phyloP scores from a whole-genome alignment of 2,329 filamentous ascomycete genomes.

The Neonectria neomacrospora region DNA sequence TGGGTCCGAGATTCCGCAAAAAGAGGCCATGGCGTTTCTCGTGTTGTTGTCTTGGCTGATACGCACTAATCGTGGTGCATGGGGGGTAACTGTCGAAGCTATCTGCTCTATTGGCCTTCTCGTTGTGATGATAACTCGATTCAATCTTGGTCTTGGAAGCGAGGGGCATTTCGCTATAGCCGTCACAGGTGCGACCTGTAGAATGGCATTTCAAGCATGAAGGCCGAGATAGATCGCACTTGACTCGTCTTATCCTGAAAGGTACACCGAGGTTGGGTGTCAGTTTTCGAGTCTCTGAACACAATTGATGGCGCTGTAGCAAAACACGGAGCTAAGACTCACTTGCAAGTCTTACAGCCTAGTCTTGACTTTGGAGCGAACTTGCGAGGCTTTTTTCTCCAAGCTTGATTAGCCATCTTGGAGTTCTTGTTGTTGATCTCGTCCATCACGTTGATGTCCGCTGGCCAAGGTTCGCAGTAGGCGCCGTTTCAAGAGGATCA shows the following conservation, averaged over 20 bases:
- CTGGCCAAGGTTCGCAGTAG: not conserved
- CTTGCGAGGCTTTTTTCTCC: conserved; percentile 52
- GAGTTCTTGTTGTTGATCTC: conserved; percentile 15
- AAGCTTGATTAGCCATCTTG: conserved; percentile 46
- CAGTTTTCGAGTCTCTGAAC: conserved; percentile 26
- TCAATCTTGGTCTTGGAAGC: conserved; percentile 10
- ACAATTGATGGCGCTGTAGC: conserved; percentile 6
- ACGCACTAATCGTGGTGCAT: not conserved
- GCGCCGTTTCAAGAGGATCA: not conserved
- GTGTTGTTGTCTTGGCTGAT: conserved; percentile 7
- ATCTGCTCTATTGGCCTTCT: conserved; percentile 5
- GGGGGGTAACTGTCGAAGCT: not conserved
- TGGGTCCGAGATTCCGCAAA: conserved; percentile 31
- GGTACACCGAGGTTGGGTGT: conserved; percentile 18
- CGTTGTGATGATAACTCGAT: conserved; percentile 13
- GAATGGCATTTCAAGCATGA: conserved; percentile 51
- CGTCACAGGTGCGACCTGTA: conserved; percentile 53
- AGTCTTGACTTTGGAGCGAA: conserved; percentile 53
- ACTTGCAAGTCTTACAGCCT: conserved; percentile 56
- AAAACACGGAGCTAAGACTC: conserved; percentile 36
- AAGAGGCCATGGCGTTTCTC: conserved; percentile 11
- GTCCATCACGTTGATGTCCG: conserved; percentile 15
- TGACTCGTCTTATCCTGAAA: conserved; percentile 50
- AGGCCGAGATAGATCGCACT: conserved; percentile 51
- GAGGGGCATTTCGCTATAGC: conserved; percentile 42